These are phyloP conservation scores for Debaryomyces coudertii DNA, from an alignment of 1,139 yeast species.

Conservation along the genomic window DNA sequence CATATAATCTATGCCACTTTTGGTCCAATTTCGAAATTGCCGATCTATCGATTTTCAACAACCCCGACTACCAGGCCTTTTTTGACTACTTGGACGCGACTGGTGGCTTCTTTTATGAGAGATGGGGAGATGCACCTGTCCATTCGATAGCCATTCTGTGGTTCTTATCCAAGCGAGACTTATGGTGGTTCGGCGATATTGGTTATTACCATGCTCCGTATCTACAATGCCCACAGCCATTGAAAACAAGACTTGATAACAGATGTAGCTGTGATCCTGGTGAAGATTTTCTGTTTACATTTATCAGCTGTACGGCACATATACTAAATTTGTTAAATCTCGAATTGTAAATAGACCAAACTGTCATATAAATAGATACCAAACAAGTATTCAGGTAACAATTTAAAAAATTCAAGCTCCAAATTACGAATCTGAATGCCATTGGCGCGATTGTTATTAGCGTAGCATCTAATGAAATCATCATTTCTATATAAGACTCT, in stretches of 20 bases:
- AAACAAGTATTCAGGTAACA: background rate
- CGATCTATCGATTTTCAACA: constrained; percentile 28
- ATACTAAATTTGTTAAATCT: constrained; percentile 15
- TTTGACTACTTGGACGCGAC: constrained; percentile 31
- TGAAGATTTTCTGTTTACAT: constrained; percentile 30
- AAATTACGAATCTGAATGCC: too few species aligned
- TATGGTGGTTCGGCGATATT: constrained; percentile 36
- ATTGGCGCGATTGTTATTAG: too few species aligned
- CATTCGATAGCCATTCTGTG: constrained; percentile 35
- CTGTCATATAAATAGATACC: background rate
- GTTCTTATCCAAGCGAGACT: constrained; percentile 25
- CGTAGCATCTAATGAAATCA: background rate
- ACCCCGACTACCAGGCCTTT: constrained; percentile 25
- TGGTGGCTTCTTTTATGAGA: constrained; percentile 44
- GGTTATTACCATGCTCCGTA: constrained; percentile 44
- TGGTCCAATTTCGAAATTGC: constrained; percentile 47
- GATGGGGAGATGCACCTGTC: constrained; percentile 50
- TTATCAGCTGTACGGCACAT: constrained; percentile 38
- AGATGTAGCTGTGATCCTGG: constrained; percentile 38
- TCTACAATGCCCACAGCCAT: constrained; percentile 34
- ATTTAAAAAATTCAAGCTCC: background rate
- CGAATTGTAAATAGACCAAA: background rate
- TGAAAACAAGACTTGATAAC: constrained; percentile 18
- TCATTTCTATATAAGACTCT: background rate
- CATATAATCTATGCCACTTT: constrained; percentile 43